Evolutionary conservation across 129 eudicot species (phyloP).

Genomic region (Escallonia herrerae): DNA sequence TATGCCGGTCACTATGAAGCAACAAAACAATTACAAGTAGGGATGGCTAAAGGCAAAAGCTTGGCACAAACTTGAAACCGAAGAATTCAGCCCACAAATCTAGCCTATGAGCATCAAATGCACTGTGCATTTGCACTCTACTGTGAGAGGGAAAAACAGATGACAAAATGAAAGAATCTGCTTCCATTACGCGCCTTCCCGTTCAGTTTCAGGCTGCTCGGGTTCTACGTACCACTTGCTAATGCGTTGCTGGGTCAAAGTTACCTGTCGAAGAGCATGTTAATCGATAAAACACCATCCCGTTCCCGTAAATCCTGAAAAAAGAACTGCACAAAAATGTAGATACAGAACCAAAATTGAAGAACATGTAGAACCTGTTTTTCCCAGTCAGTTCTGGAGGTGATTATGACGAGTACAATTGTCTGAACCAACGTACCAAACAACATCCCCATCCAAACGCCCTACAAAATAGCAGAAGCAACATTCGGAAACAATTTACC

Average conservation of each 20-base stretch:
- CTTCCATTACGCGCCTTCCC: too few relatives aligned
- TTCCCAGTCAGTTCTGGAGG: slow-evolving; percentile 42
- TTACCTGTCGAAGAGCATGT: slow-evolving; percentile 12
- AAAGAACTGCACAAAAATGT: not conserved
- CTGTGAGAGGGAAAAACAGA: too few relatives aligned
- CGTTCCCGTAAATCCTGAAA: not conserved
- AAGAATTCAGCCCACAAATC: too few relatives aligned
- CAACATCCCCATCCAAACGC: slow-evolving; percentile 49
- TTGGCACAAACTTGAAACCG: too few relatives aligned
- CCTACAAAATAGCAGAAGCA: slow-evolving; percentile 18
- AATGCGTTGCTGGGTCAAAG: slow-evolving; percentile 18
- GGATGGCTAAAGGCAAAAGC: too few relatives aligned
- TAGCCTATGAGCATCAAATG: too few relatives aligned
- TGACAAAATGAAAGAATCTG: too few relatives aligned
- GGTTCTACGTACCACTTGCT: slow-evolving; percentile 23
- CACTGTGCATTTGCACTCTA: too few relatives aligned
- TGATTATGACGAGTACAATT: slow-evolving; percentile 20
- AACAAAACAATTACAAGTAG: too few relatives aligned
- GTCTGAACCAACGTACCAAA: slow-evolving; percentile 31
- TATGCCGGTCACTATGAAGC: too few relatives aligned
- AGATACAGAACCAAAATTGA: not conserved
- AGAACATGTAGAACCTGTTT: slow-evolving; percentile 25
- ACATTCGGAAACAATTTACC: not conserved
- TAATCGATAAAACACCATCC: not conserved
- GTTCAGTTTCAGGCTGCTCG: not conserved